Conservation (phyloP, 2,329 filamentous ascomycete genomes). For the Pseudogymnoascus sp. region DNA sequence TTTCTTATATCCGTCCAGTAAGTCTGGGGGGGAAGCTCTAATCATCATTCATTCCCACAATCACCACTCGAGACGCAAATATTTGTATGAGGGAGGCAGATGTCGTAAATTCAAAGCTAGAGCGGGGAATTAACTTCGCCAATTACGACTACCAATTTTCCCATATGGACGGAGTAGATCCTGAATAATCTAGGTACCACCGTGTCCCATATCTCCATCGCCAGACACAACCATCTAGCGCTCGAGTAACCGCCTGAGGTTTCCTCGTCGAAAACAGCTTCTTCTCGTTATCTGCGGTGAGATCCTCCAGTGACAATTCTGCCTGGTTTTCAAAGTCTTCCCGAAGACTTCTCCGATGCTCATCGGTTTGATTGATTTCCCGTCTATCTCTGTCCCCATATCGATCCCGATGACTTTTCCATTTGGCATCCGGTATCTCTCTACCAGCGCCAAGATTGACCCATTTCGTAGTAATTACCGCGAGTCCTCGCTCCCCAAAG, state of each 20-base stretch:
- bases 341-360: conserved; percentile 13
- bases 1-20: neutral
- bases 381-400: neutral
- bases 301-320: conserved; percentile 15
- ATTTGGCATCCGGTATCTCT: conserved; percentile 13
- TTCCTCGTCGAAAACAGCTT: conserved; percentile 16
- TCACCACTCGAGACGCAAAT: neutral
- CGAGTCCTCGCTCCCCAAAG: neutral
- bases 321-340: conserved; percentile 16
- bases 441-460: conserved; percentile 13
- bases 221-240: conserved; percentile 13
- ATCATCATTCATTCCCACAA: neutral
- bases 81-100: neutral
- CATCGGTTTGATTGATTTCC: conserved; percentile 12
- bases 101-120: too few species aligned
- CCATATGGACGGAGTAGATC: neutral
- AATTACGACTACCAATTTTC: neutral
- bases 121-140: too few species aligned
- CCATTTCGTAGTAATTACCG: conserved; percentile 12
- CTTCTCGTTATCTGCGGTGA: conserved; percentile 17
- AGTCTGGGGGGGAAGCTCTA: neutral
- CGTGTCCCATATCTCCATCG: neutral
- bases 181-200: neutral
- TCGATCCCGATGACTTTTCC: conserved; percentile 10
- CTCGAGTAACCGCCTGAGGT: conserved; percentile 8